Conservation (phyloP, 1,284 basidiomycete species). For the Sporisorium exsertum region DNA sequence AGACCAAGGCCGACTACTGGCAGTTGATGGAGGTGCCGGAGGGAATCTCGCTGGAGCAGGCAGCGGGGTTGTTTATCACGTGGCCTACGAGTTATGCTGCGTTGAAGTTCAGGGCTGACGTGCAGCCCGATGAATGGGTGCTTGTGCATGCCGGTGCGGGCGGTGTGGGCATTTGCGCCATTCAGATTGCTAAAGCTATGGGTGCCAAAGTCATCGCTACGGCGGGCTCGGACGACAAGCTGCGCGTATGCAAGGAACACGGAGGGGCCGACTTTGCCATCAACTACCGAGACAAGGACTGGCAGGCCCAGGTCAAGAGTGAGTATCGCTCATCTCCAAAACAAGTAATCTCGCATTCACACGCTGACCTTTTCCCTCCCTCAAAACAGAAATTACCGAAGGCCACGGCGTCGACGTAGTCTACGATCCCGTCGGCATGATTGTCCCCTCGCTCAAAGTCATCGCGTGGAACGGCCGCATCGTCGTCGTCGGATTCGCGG, state of each 20-base stretch:
- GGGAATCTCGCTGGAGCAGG: conserved; percentile 77
- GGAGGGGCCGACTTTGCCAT: conserved; percentile 62
- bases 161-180: conserved; percentile 82
- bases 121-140: conserved; percentile 58
- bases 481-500: conserved; percentile 80
- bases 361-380: background rate
- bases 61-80: conserved; percentile 71
- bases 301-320: conserved; percentile 60
- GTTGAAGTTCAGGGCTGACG: conserved; percentile 53
- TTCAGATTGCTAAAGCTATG: conserved; percentile 65
- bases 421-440: conserved; percentile 65
- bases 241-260: conserved; percentile 54
- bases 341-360: no score
- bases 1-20: conserved; percentile 63
- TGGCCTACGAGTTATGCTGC: conserved; percentile 66
- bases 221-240: conserved; percentile 58
- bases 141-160: conserved; percentile 72
- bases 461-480: conserved; percentile 94
- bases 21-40: conserved; percentile 76
- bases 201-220: conserved; percentile 64
- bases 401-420: conserved; percentile 74
- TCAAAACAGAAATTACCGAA: conserved; percentile 45
- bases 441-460: conserved; percentile 58
- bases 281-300: conserved; percentile 64
- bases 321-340: conserved; percentile 12